Evolutionary conservation across 2,329 filamentous ascomycete species (phyloP).

Genomic region (Ophiostoma pallidulum): DNA sequence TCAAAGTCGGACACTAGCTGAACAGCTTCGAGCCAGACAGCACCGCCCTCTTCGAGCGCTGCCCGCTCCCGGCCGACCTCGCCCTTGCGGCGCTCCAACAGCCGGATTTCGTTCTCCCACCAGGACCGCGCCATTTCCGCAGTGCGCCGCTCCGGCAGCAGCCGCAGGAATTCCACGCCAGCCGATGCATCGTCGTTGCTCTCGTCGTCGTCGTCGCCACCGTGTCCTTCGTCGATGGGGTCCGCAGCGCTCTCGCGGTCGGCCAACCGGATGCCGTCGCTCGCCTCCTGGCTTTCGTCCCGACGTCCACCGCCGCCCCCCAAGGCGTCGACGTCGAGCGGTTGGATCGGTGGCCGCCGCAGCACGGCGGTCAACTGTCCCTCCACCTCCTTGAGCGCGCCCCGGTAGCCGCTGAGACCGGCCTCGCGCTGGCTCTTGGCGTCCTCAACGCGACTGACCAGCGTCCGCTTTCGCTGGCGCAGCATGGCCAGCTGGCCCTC

Average conservation of each 20-base stretch:
- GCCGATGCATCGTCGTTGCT: slow-evolving; percentile 25
- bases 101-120: slow-evolving; percentile 55
- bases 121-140: slow-evolving; percentile 61
- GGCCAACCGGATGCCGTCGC: not conserved
- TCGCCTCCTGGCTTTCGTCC: too few relatives aligned
- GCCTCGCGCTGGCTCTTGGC: slow-evolving; percentile 58
- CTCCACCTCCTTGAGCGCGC: slow-evolving; percentile 57
- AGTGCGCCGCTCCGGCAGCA: slow-evolving; percentile 57
- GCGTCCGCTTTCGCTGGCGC: slow-evolving; percentile 48
- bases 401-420: slow-evolving; percentile 61
- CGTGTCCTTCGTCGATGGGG: not conserved
- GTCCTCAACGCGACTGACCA: slow-evolving; percentile 52
- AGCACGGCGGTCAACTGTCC: slow-evolving; percentile 51
- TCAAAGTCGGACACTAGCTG: slow-evolving; percentile 56
- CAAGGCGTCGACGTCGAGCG: slow-evolving; percentile 40
- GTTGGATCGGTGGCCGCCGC: slow-evolving; percentile 44
- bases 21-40: slow-evolving; percentile 56
- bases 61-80: slow-evolving; percentile 51
- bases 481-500: slow-evolving; percentile 55
- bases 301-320: slow-evolving; percentile 12
- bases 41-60: slow-evolving; percentile 58
- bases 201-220: slow-evolving; percentile 16
- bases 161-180: slow-evolving; percentile 46
- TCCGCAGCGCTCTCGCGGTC: not conserved
- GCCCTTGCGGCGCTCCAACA: slow-evolving; percentile 44